phyloP scores from a whole-genome alignment of 2,329 filamentous ascomycete genomes.

The Alternaria ethzedia region DNA sequence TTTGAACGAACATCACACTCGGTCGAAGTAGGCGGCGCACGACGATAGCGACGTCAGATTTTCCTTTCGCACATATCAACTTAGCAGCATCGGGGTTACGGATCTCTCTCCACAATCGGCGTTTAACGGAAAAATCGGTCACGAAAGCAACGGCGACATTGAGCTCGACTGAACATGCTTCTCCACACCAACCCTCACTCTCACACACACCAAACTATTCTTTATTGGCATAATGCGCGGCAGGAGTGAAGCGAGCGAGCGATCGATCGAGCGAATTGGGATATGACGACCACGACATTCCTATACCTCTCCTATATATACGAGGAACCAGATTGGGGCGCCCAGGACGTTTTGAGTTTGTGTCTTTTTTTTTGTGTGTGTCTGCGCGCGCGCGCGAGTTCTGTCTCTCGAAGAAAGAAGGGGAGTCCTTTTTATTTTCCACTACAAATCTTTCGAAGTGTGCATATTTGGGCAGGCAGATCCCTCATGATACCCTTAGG shows the following conservation, averaged over 20 bases:
- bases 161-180: neutral
- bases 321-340: conserved; percentile 11
- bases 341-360: conserved; percentile 13
- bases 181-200: neutral
- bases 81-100: conserved; percentile 17
- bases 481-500: conserved; percentile 33
- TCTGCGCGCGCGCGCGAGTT: neutral
- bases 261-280: neutral
- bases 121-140: conserved; percentile 13
- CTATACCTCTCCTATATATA: conserved; percentile 14
- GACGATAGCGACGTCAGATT: conserved; percentile 32
- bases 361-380: conserved; percentile 7
- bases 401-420: neutral
- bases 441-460: conserved; percentile 14
- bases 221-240: conserved; percentile 17
- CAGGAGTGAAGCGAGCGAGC: conserved; percentile 8
- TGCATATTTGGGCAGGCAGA: conserved; percentile 27
- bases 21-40: conserved; percentile 45
- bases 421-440: conserved; percentile 1
- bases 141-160: conserved; percentile 10
- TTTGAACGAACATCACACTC: conserved; percentile 44
- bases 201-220: conserved; percentile 1
- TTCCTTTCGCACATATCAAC: conserved; percentile 14
- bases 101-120: conserved; percentile 9
- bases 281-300: conserved; percentile 17